Evolutionary conservation across 73 alveolate genomes (phyloP), one percentile per base, ranked within the genome.

Genomic region (Loxodes magnus): DNA sequence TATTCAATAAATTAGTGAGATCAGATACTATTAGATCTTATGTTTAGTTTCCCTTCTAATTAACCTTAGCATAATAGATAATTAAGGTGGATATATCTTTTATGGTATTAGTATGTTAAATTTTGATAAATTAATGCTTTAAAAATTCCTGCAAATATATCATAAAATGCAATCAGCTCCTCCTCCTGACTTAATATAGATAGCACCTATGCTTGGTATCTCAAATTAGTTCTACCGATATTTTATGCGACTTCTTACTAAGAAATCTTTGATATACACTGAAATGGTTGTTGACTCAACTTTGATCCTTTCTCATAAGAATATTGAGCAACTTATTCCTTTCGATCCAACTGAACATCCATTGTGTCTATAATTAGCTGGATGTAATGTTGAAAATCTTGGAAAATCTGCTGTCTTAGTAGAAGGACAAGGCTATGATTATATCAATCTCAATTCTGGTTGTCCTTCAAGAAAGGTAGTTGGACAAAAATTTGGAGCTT

Each of bases 401-500:
- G 91, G 88, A 2, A 27, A 48, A 15, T 93, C 96, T 6, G 96
- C 93, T 15, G 51, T 51, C 29, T 67, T 81, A 34, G 65, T 43
- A 9, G 82, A 87, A 60, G 80, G 66, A 2, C 72, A 58, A 51
- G 91, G 89, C 30, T 86, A 62, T 56, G 83, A 75, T 58, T 96
- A 92, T 73, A 62, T 92, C 35, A 92, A 92, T 55, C 56, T 92
- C 34, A 92, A 92, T 64, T 92, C 95, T 51, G 98, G 98, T 22
- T 92, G 98, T 41, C 98, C 98, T 20, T 65, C 91, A 23, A 77
- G 65, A 43, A 74, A 71, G 51, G 96, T 92, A 25, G 57, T 76
- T 50, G 95, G 77, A 34, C 93, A 95, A 4, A 69, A 79, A 34
- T 92, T 92, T 55, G 99, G 99, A 0, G 99, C 99, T 26, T 74